These are phyloP conservation scores for Symbiodinium pilosum DNA, from an alignment of 73 alveolate species.

Conservation along the genomic window DNA sequence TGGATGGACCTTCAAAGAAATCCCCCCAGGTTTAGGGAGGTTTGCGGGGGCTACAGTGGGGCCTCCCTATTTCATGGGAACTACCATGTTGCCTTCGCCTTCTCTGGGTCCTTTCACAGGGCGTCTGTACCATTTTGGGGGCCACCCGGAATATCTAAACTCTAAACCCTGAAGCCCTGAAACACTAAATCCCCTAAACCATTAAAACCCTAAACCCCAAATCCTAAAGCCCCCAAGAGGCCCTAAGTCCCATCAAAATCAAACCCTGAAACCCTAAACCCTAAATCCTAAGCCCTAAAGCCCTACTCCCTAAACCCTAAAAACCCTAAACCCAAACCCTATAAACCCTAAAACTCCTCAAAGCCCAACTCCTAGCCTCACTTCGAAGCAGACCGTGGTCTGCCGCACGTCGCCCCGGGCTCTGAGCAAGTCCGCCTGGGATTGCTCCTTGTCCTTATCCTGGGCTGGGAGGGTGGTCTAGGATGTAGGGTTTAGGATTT, in stretches of 20 bases:
- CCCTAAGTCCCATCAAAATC: background rate
- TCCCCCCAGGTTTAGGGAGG: too few relatives aligned
- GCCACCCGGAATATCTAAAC: background rate
- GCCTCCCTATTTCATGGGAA: too few relatives aligned
- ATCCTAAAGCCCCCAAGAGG: background rate
- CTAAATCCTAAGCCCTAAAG: too few relatives aligned
- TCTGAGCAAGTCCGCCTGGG: conserved; percentile 49
- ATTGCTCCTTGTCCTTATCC: background rate
- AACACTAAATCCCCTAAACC: too few relatives aligned
- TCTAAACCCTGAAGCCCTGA: background rate
- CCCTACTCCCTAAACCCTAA: background rate
- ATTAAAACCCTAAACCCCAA: background rate
- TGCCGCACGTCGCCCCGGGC: conserved; percentile 73
- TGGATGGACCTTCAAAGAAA: too few relatives aligned
- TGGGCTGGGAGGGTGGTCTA: too few relatives aligned
- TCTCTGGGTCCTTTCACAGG: too few relatives aligned
- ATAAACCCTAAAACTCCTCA: background rate
- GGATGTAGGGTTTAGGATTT: too few relatives aligned
- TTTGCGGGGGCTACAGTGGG: too few relatives aligned
- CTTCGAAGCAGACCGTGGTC: conserved; percentile 58
- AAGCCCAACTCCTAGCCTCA: background rate
- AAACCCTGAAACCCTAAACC: background rate
- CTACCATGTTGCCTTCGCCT: too few relatives aligned
- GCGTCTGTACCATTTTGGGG: too few relatives aligned
- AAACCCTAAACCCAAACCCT: background rate